These are phyloP conservation scores for Tothia fuscella DNA, from an alignment of 2,329 filamentous ascomycete species.

Conservation along the genomic window DNA sequence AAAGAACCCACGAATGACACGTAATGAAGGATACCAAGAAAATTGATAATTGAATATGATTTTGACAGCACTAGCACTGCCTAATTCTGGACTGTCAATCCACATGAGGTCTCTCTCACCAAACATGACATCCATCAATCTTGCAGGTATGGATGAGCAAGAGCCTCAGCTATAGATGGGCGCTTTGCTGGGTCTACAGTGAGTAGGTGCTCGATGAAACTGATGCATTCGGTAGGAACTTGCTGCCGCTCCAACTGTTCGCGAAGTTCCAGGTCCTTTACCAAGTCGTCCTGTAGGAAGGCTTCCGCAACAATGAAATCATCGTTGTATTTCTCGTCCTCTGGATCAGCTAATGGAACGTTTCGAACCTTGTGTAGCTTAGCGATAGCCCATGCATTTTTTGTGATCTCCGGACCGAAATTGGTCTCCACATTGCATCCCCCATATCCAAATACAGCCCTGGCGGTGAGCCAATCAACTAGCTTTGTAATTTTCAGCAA, in stretches of 20 bases:
- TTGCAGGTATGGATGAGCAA: constrained; percentile 6
- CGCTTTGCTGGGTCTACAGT: not conserved
- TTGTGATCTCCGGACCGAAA: not conserved
- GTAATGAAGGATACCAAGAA: no score
- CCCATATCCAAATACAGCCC: not conserved
- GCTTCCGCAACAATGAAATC: constrained; percentile 1
- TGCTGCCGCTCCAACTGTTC: constrained; percentile 1
- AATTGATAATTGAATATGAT: no score
- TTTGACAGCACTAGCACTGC: no score
- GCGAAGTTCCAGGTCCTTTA: constrained; percentile 1
- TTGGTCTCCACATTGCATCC: constrained; percentile 6
- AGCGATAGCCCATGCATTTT: constrained; percentile 3
- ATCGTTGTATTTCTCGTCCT: not conserved
- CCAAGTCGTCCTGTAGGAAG: not conserved
- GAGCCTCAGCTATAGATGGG: constrained; percentile 2
- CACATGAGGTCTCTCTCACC: no score
- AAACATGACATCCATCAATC: no score
- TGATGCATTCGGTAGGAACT: constrained; percentile 3
- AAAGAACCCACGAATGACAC: no score
- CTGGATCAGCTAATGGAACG: not conserved
- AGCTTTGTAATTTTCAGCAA: not conserved
- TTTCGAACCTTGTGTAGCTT: not conserved
- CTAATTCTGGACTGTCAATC: no score
- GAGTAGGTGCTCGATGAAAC: constrained; percentile 2
- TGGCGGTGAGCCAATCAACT: constrained; percentile 2